phyloP scores from a whole-genome alignment of 1,139 yeast genomes.

The Zygosaccharomyces sapae region DNA sequence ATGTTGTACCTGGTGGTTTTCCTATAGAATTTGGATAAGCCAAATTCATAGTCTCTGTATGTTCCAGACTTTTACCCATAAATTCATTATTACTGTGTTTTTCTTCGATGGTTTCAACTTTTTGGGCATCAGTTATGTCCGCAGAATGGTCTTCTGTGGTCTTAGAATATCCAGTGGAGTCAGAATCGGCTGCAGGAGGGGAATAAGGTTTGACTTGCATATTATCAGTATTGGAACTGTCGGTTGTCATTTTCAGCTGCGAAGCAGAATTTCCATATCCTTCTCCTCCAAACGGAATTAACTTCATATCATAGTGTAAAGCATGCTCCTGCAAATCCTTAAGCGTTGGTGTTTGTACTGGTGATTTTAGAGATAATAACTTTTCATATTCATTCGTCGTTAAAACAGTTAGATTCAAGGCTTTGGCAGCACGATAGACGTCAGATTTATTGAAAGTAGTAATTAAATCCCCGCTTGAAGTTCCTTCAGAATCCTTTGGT shows the following conservation, averaged over 20 bases:
- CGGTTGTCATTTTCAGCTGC: neutral
- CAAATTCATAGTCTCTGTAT: too few relatives aligned
- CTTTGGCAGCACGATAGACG: conserved; percentile 35
- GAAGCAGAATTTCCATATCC: conserved; percentile 9
- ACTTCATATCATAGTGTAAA: conserved; percentile 25
- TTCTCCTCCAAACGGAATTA: conserved; percentile 20
- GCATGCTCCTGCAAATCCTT: conserved; percentile 34
- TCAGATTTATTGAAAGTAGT: conserved; percentile 36
- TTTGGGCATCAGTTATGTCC: neutral
- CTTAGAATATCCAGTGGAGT: conserved; percentile 24
- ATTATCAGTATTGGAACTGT: neutral
- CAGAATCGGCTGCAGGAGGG: conserved; percentile 21
- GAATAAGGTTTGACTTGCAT: conserved; percentile 10
- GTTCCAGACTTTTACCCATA: too few relatives aligned
- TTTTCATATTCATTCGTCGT: conserved; percentile 36
- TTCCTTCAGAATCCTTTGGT: conserved; percentile 32
- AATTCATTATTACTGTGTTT: neutral
- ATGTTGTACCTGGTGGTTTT: neutral
- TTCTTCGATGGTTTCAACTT: neutral
- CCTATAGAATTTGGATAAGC: too few relatives aligned
- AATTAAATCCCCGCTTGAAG: conserved; percentile 34
- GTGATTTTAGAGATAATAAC: conserved; percentile 27
- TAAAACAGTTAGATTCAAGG: conserved; percentile 33
- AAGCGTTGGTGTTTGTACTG: conserved; percentile 23
- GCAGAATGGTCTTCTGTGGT: conserved; percentile 6